A percentile compares a stretch with the other conserved stretches of the same genome.
These are phyloP conservation scores for Chaetothyriales sp. DNA, from an alignment of 2,329 filamentous ascomycete genomes.

Conservation along the genomic window DNA sequence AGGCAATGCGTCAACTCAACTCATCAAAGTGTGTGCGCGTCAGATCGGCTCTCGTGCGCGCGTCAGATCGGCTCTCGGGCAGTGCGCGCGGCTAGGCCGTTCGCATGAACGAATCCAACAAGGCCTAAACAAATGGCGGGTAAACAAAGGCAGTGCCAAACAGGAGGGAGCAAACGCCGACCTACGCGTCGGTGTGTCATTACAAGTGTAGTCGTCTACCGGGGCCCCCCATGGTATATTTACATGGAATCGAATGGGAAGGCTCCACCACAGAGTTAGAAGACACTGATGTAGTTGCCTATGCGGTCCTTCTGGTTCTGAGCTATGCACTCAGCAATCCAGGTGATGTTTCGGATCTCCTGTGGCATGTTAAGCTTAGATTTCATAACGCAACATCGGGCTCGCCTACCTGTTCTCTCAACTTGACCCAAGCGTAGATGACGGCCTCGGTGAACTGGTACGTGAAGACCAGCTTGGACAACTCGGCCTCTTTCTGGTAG, in stretches of 20 bases:
- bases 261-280: conserved; percentile 38
- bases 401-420: conserved; percentile 76
- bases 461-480: conserved; percentile 89
- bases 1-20: no score
- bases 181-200: not conserved
- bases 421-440: conserved; percentile 94
- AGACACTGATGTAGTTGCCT: conserved; percentile 96
- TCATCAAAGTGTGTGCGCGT: not conserved
- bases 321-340: conserved; percentile 98
- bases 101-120: not conserved
- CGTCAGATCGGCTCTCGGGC: not conserved
- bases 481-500: conserved; percentile 99
- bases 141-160: not conserved
- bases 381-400: not conserved
- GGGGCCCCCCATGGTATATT: not conserved
- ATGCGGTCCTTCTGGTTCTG: conserved; percentile 99
- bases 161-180: not conserved
- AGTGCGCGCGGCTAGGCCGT: no score
- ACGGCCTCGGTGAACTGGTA: conserved; percentile 90
- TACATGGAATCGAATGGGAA: not conserved
- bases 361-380: conserved; percentile 25
- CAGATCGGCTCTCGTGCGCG: not conserved
- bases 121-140: not conserved
- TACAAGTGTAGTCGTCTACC: not conserved
- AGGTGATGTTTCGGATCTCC: conserved; percentile 99